Conservation (phyloP, 768 basidiomycete genomes). For the Lenzites betulinus region DNA sequence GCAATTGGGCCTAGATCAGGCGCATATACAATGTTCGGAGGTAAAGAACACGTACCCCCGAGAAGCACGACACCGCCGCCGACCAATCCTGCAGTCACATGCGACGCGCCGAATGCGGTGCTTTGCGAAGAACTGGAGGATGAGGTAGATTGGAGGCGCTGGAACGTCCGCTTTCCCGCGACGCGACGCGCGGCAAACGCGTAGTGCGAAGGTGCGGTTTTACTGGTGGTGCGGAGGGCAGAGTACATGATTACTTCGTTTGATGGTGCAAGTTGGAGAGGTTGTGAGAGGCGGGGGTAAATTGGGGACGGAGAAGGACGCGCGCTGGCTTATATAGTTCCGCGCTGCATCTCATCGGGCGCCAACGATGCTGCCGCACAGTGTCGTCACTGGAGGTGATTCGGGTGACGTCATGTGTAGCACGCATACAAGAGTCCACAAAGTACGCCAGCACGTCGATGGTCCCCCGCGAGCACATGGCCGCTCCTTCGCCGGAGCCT, state of each 20-base stretch:
- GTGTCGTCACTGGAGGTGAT: conserved; percentile 13
- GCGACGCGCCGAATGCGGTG: conserved; percentile 19
- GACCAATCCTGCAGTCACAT: conserved; percentile 32
- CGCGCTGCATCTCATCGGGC: not conserved
- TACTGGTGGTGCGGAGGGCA: conserved; percentile 6
- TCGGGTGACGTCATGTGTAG: conserved; percentile 12
- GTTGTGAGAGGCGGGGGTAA: not conserved
- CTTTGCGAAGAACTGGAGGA: not conserved
- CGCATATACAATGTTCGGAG: not conserved
- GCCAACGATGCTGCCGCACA: not conserved
- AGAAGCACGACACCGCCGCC: conserved; percentile 34
- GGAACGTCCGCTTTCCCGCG: conserved; percentile 21
- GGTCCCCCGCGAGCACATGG: not conserved
- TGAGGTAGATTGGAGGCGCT: conserved; percentile 28
- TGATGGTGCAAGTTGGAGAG: not conserved
- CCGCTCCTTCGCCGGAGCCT: too few relatives aligned
- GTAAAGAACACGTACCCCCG: conserved; percentile 24
- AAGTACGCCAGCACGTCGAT: not conserved
- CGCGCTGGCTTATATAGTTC: conserved; percentile 1
- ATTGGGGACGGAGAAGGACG: not conserved
- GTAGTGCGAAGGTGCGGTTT: not conserved
- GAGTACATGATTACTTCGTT: conserved; percentile 4
- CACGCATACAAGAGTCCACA: not conserved
- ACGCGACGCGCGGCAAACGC: conserved; percentile 22
- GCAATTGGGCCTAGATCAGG: not conserved